Percentiles rank a stretch among this genome's conserved stretches.
Evolutionary conservation across 2,329 filamentous ascomycete genomes (phyloP).

Genomic region (Zymoseptoria ardabiliae): DNA sequence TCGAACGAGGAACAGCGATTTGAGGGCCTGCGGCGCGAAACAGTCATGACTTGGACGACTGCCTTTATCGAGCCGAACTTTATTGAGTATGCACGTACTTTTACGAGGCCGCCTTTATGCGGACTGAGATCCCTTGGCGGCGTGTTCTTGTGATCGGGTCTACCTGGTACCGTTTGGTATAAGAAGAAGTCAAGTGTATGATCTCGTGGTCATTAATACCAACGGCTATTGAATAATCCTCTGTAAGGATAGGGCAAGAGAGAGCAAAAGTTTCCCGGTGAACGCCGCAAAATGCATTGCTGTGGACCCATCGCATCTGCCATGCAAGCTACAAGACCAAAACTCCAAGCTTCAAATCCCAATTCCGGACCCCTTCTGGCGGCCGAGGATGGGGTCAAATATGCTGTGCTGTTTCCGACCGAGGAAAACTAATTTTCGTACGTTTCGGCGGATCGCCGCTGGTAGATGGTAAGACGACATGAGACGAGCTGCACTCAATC

Average conservation of each 20-base stretch:
- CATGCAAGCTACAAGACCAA: not conserved
- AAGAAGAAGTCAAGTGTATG: not conserved
- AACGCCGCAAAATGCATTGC: not conserved
- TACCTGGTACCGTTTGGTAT: too few relatives aligned
- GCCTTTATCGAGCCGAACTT: not conserved
- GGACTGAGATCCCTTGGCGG: not conserved
- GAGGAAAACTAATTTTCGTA: not conserved
- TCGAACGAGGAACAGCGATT: constrained; percentile 95
- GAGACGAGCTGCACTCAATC: not conserved
- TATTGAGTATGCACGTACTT: not conserved
- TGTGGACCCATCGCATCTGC: not conserved
- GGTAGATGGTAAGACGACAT: not conserved
- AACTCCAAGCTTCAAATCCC: not conserved
- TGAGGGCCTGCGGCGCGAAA: constrained; percentile 37
- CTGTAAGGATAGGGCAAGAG: not conserved
- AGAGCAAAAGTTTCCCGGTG: not conserved
- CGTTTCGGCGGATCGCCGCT: not conserved
- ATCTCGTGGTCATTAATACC: not conserved
- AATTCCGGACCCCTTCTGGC: not conserved
- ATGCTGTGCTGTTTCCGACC: not conserved
- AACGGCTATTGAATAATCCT: not conserved
- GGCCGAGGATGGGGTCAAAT: not conserved
- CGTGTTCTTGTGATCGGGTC: too few relatives aligned
- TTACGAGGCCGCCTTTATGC: not conserved
- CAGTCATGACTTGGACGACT: not conserved